Percentiles rank a stretch among this genome's conserved stretches.
These are phyloP conservation scores for Pythium utonaiense DNA, from an alignment of 352 stramenopile species.

Conservation along the genomic window DNA sequence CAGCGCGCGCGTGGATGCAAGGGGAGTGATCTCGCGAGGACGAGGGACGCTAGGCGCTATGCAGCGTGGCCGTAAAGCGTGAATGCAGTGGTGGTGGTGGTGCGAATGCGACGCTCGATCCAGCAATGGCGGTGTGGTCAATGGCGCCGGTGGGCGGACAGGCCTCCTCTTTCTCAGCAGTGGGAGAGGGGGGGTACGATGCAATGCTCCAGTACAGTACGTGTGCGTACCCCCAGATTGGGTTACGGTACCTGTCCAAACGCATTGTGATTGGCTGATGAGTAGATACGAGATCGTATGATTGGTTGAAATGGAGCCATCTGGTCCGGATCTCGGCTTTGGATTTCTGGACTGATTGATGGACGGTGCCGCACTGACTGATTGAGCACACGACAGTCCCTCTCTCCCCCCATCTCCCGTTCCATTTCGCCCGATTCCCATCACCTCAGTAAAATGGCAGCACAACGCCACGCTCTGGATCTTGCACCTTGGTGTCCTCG, in stretches of 20 bases:
- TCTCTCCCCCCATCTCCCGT: neutral
- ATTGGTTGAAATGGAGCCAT: neutral
- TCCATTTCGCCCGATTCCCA: neutral
- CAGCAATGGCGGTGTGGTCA: neutral
- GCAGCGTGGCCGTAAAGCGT: no score
- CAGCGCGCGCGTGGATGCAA: no score
- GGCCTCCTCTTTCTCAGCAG: neutral
- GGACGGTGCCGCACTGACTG: no score
- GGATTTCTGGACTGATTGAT: neutral
- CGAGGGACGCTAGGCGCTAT: no score
- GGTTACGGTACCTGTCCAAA: neutral
- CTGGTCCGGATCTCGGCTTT: constrained; percentile 14
- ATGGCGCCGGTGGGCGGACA: neutral
- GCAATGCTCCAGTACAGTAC: no score
- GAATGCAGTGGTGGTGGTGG: neutral
- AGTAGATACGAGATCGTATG: constrained; percentile 3
- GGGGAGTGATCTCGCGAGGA: no score
- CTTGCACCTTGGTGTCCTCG: neutral
- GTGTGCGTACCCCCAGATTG: neutral
- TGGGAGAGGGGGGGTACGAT: neutral
- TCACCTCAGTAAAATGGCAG: no score
- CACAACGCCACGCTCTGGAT: neutral
- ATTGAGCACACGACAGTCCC: no score
- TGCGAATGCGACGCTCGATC: neutral
- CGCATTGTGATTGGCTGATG: constrained; percentile 1